Base-by-base conservation (phyloP, 495 filamentous ascomycete genomes). In the Penicillium daleae region DNA sequence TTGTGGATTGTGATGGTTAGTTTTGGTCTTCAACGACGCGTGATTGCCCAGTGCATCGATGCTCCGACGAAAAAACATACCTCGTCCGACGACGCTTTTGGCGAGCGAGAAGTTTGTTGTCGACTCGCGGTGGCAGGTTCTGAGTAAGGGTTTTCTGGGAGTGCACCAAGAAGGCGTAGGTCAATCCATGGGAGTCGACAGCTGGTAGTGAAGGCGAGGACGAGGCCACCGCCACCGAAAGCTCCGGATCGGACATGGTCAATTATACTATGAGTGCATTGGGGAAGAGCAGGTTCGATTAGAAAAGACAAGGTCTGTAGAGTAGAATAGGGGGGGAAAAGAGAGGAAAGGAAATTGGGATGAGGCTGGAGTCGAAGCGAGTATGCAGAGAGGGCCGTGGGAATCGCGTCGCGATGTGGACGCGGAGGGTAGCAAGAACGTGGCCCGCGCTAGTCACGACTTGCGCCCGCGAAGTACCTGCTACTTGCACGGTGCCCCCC, bases 61-160 rank as follows among this genome's bases (percentile, higher is more conserved):
- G 26, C 19, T 12, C 52, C 39, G 22, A 17, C 12, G 0, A 27
- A 39, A 8, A 40, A 39, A 61, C 69, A 52, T 79, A 84, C 83
- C 83, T 85, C n/a, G 89, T 92, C 53, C 89, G 83, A 59, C 86
- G 81, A 12, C 89, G 83, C 66, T 88, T 90, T 69, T 91, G 88
- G 35, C 89, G 82, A 26, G 81, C 85, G 46, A 91, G 75, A 59
- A 85, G 73, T 70, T 89, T 89, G 68, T 90, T 87, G 67, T 91
- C 89, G 35, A 90, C 81, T 32, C 83, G 78, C 24, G 87, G 86
- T 32, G 87, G 86, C 1, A 87, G 76, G 39, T 87, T 85, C 60
- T 85, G 76, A 2, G 83, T 85, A 26, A 91, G 68, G 31, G 86
- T 89, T 42, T 85, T 83, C 65, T 89, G 86, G 9, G 87, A 90